These are phyloP conservation scores for Actinomortierella ambigua DNA, from an alignment of 371 early-diverging fungal species.

Conservation along the genomic window DNA sequence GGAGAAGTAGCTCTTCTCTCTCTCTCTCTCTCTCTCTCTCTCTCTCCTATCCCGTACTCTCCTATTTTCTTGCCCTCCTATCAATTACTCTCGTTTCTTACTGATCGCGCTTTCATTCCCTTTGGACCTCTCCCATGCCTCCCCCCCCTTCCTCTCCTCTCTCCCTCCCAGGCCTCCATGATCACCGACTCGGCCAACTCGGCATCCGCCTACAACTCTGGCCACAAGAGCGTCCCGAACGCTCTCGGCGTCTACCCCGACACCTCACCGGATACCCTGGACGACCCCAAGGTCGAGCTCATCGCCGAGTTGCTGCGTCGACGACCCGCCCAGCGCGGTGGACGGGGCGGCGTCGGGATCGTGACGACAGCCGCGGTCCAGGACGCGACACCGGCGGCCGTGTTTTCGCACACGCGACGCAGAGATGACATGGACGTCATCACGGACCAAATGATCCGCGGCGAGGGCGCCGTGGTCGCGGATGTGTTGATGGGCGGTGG, in stretches of 20 bases:
- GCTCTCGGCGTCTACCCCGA: conserved; percentile 64
- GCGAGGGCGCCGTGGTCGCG: conserved; percentile 49
- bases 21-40: too few species aligned
- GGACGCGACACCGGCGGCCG: conserved; percentile 72
- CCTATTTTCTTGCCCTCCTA: too few species aligned
- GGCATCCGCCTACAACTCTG: conserved; percentile 62
- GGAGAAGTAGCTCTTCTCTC: too few species aligned
- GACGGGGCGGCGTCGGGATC: conserved; percentile 56
- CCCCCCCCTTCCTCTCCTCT: too few species aligned
- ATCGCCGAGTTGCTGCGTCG: conserved; percentile 68
- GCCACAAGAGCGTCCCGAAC: conserved; percentile 61
- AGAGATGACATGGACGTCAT: conserved; percentile 52
- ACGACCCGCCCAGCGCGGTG: conserved; percentile 54
- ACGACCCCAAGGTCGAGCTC: conserved; percentile 60
- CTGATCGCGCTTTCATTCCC: too few species aligned
- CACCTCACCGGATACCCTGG: conserved; percentile 48
- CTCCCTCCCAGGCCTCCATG: conserved; percentile 49
- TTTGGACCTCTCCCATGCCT: too few species aligned
- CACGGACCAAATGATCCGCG: conserved; percentile 59
- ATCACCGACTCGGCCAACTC: conserved; percentile 73
- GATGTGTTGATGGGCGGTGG: conserved; percentile 68
- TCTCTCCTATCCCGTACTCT: too few species aligned
- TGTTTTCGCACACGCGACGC: conserved; percentile 58
- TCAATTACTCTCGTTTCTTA: too few species aligned
- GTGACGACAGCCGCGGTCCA: conserved; percentile 66